phyloP scores from a whole-genome alignment of 805 yeast genomes.

The Ogataea glucozyma region DNA sequence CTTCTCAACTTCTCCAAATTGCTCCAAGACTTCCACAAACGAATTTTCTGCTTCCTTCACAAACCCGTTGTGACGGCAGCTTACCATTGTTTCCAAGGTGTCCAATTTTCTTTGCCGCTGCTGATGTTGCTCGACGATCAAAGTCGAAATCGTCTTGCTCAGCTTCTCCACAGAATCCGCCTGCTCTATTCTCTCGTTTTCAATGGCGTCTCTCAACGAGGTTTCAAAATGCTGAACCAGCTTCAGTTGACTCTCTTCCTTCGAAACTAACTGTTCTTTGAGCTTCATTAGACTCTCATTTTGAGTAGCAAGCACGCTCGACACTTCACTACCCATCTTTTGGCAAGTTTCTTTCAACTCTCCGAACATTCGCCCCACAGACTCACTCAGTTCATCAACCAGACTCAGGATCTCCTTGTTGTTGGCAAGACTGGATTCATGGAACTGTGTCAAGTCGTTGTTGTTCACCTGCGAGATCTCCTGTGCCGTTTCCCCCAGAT shows the following conservation, averaged over 20 bases:
- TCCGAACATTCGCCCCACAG: slow-evolving; percentile 1
- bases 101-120: background rate
- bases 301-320: background rate
- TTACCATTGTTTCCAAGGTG: background rate
- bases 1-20: background rate
- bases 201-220: slow-evolving; percentile 1
- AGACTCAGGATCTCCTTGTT: background rate
- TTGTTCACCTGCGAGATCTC: slow-evolving; percentile 6
- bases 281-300: background rate
- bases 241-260: background rate
- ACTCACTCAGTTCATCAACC: background rate
- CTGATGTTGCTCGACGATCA: background rate
- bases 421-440: background rate
- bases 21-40: background rate
- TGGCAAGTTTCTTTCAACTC: background rate
- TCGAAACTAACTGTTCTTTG: background rate
- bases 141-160: background rate
- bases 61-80: background rate
- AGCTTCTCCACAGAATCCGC: background rate
- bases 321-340: background rate
- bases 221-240: background rate
- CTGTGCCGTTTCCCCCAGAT: background rate
- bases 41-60: background rate
- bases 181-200: slow-evolving; percentile 3
- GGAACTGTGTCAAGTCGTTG: background rate